Evolutionary conservation across 2,329 filamentous ascomycete species (phyloP), one percentile per base, ranked within the genome.

Genomic region (Colletotrichum tofieldiae): DNA sequence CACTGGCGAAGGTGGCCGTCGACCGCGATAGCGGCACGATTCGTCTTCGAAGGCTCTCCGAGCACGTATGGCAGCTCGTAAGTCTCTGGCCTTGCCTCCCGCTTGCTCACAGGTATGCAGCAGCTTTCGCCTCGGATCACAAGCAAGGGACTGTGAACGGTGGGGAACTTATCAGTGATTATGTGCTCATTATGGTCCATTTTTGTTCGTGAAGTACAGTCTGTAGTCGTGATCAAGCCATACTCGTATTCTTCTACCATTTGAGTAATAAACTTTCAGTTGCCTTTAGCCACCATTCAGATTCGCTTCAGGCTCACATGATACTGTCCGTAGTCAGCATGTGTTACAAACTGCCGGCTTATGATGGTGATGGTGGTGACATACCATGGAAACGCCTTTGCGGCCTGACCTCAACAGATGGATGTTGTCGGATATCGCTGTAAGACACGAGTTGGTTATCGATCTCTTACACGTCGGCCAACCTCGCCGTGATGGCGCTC

Each of bases 341-440:
- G 20, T 14, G 51, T n/a, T n/a, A 16, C 7, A 56, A 26, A 20
- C 5, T n/a, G 20, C 9, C 11, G 3, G 47, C 20, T 18, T 18
- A n/a, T 18, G 5, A 26, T 37, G 20, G 5, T 14, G 35, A 26
- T 35, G 18, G 14, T 6, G 18, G 26, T n/a, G 12, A 73, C 79
- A 73, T 75, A 83, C 82, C 77, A 82, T 77, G 68, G 78, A 76
- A 20, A 81, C 67, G 23, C 76, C 75, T 70, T 82, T 79, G 4
- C 77, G 76, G 52, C 77, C 77, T 32, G 75, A 75, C 61, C 76
- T 76, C 39, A 83, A 63, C 41, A 81, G 77, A 60, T 80, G 77
- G 20, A 82, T 75, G 64, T 83, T 80, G n/a, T 80, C 74, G 47
- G 81, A 78, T 62, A 83, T 82, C 20, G 77, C 82, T 84, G 41